phyloP scores from a whole-genome alignment of 768 basidiomycete species.

The Hortiboletus flavorubellus region DNA sequence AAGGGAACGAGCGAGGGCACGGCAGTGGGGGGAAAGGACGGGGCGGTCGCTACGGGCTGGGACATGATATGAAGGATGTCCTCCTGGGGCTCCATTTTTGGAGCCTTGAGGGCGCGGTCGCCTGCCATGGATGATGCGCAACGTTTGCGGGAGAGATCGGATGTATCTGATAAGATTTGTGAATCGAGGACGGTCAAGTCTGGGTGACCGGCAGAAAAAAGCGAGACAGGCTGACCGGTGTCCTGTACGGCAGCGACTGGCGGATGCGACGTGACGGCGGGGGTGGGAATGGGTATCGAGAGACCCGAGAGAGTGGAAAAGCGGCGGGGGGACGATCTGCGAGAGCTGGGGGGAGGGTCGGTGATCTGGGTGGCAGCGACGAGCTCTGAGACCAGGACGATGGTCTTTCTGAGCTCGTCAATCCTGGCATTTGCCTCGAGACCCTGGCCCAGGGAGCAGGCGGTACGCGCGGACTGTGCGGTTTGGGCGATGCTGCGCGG shows the following conservation, averaged over 20 bases:
- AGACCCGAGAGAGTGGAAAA: slow-evolving; percentile 15
- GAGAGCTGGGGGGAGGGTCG: slow-evolving; percentile 33
- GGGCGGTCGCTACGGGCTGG: background rate
- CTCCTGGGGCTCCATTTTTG: slow-evolving; percentile 49
- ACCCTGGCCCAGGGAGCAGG: slow-evolving; percentile 45
- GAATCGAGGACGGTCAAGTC: slow-evolving; percentile 23
- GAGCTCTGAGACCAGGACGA: slow-evolving; percentile 52
- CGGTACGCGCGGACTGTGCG: slow-evolving; percentile 53
- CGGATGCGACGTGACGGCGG: slow-evolving; percentile 23
- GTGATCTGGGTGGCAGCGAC: slow-evolving; percentile 43
- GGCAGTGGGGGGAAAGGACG: too few relatives aligned
- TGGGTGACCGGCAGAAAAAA: slow-evolving; percentile 12
- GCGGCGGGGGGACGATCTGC: slow-evolving; percentile 27
- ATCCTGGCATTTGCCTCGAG: slow-evolving; percentile 48
- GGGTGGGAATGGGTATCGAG: slow-evolving; percentile 41
- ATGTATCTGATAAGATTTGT: slow-evolving; percentile 27
- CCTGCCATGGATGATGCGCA: slow-evolving; percentile 47
- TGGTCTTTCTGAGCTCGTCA: slow-evolving; percentile 53
- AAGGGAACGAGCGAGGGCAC: slow-evolving; percentile 25
- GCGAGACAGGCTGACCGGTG: slow-evolving; percentile 21
- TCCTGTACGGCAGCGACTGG: slow-evolving; percentile 21
- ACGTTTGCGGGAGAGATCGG: slow-evolving; percentile 48
- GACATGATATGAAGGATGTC: slow-evolving; percentile 33
- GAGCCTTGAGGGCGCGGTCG: slow-evolving; percentile 44
- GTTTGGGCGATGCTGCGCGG: slow-evolving; percentile 55